These are phyloP conservation scores for Thelonectria blattea DNA, from an alignment of 2,329 filamentous ascomycete genomes.

Conservation along the genomic window DNA sequence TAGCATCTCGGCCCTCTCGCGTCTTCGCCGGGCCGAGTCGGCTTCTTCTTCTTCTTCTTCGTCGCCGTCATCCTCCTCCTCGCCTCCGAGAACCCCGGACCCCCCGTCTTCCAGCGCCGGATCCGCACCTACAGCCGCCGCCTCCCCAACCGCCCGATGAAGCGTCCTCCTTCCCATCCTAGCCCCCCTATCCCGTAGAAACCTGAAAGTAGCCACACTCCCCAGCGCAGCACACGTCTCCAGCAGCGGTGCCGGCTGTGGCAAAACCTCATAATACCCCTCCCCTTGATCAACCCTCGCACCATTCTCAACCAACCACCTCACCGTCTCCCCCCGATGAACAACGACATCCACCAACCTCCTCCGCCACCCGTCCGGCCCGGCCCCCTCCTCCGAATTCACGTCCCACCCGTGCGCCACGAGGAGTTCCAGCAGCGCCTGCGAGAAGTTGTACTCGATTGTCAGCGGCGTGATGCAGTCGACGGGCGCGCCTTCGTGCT, in stretches of 20 bases:
- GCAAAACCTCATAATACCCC: constrained; percentile 2
- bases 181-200: neutral
- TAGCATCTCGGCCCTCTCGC: constrained; percentile 8
- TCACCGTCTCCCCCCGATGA: constrained; percentile 7
- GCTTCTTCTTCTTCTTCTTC: neutral
- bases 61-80: neutral
- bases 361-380: neutral
- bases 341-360: constrained; percentile 16
- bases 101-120: neutral
- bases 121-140: neutral
- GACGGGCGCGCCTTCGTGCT: neutral
- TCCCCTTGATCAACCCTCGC: constrained; percentile 14
- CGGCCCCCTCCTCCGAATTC: neutral
- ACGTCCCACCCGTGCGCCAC: constrained; percentile 18
- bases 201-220: constrained; percentile 4
- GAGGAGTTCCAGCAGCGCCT: constrained; percentile 13
- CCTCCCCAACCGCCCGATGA: neutral
- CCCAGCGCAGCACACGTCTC: constrained; percentile 10
- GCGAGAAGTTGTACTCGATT: constrained; percentile 8
- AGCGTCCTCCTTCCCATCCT: constrained; percentile 3
- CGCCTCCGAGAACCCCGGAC: neutral
- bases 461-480: neutral
- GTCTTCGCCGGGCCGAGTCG: neutral
- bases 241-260: constrained; percentile 1
- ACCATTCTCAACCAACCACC: constrained; percentile 19